Percentiles rank a stretch among this genome's conserved stretches.
These are phyloP conservation scores for Fraxinus excelsior DNA, from an alignment of 257 asterid genomes.

Conservation along the genomic window DNA sequence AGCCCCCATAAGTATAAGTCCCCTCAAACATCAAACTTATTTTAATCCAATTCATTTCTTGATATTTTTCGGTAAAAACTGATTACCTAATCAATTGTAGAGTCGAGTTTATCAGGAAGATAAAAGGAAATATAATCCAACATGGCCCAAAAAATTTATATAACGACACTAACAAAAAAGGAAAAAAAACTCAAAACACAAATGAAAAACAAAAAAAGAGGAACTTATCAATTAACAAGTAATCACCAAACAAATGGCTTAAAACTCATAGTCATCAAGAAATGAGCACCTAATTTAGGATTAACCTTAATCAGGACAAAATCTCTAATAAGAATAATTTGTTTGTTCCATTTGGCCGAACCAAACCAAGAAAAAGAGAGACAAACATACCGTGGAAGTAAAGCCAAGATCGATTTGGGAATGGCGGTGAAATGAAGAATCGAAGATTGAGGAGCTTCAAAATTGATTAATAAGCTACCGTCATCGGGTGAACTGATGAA, in stretches of 20 bases:
- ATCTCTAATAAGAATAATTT: too few relatives aligned
- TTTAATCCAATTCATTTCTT: background rate
- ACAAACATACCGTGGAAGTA: too few relatives aligned
- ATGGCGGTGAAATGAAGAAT: too few relatives aligned
- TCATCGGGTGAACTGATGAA: too few relatives aligned
- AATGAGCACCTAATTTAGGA: background rate
- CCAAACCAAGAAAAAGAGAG: too few relatives aligned
- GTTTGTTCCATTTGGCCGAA: too few relatives aligned
- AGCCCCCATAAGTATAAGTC: background rate
- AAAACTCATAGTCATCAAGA: background rate
- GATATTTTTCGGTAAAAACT: background rate
- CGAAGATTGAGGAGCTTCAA: too few relatives aligned
- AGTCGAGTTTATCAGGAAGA: background rate
- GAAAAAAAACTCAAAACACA: background rate
- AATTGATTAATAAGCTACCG: too few relatives aligned
- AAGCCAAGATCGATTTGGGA: too few relatives aligned
- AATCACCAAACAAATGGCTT: background rate
- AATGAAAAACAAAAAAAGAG: background rate
- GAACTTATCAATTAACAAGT: background rate
- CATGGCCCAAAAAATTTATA: background rate
- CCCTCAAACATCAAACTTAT: background rate
- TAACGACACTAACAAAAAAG: background rate
- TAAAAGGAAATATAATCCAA: too few relatives aligned
- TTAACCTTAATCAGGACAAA: too few relatives aligned
- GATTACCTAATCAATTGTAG: background rate